A percentile compares a stretch with the other conserved stretches of the same genome.
Conservation (phyloP, 2,329 filamentous ascomycete genomes). For the Trichoderma sp. region DNA sequence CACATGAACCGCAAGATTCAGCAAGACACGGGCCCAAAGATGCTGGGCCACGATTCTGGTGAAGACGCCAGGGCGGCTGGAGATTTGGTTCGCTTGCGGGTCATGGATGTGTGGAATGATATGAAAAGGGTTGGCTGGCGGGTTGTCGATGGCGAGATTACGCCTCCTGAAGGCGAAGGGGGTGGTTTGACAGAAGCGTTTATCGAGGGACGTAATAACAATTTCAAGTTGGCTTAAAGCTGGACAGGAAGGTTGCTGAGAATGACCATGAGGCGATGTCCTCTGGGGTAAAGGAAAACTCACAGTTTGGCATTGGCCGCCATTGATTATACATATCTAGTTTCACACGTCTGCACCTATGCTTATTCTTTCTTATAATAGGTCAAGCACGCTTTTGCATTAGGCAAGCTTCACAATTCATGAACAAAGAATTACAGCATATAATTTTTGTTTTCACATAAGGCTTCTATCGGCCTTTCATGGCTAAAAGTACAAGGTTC, state of each 20-base stretch:
- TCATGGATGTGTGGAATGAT: slow-evolving; percentile 66
- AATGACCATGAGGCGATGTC: neutral
- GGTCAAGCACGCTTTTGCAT: neutral
- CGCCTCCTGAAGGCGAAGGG: slow-evolving; percentile 36
- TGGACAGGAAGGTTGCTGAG: neutral
- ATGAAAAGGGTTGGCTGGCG: slow-evolving; percentile 68
- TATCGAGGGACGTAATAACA: slow-evolving; percentile 31
- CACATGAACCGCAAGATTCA: slow-evolving; percentile 77
- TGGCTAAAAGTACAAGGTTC: slow-evolving; percentile 38
- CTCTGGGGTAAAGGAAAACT: neutral
- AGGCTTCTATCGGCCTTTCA: slow-evolving; percentile 21
- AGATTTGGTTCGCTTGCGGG: slow-evolving; percentile 72
- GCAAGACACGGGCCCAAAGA: slow-evolving; percentile 51
- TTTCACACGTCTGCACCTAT: neutral
- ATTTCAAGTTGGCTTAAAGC: neutral
- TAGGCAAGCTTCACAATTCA: neutral
- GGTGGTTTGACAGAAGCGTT: slow-evolving; percentile 38
- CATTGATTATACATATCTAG: neutral
- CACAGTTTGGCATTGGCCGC: neutral
- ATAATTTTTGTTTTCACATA: neutral
- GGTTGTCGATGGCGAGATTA: slow-evolving; percentile 48
- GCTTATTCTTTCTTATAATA: neutral
- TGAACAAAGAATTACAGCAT: neutral
- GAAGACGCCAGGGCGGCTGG: slow-evolving; percentile 90
- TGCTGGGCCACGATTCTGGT: slow-evolving; percentile 79